Base-by-base conservation (phyloP, 1,139 yeast genomes). In the Pichia sp. region DNA sequence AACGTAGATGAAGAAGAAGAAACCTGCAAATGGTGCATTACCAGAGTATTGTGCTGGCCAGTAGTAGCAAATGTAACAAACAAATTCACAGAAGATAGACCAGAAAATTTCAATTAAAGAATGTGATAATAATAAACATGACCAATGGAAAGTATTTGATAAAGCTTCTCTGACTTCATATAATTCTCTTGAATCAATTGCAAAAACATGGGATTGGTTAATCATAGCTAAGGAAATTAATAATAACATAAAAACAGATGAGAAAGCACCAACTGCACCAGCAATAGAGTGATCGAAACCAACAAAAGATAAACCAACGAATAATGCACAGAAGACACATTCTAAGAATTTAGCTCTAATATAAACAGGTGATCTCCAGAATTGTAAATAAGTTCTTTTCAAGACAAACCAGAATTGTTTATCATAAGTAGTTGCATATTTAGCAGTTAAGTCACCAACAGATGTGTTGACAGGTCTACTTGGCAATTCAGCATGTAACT, bases 91-190 rank as follows among this genome's bases (percentile, higher is more conserved):
- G 33, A 80, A 60, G 19, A 82, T 57, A 49, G 80, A 75, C 68
- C 80, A 83, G 5, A 85, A 85, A 25, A 80, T 58, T 64, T 82
- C 87, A 54, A 72, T 71, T 44, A 81, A 49, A 52, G 73, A 72
- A 61, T 81, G 84, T 3, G 81, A 67, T 14, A 80, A 48, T 39
- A 82, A 67, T 64, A 83, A 66, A 42, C 79, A 67, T 11, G 83
- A 73, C 84, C 87, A 83, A 59, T 81, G 85, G 70, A 79, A 83
- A 55, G 85, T 81, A 60, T 81, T 81, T 11, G 86, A 80, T 55
- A 79, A 75, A 48, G 80, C 76, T 63, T 83, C 89, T 65, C 88
- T 74, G 18, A 79, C 81, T 67, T 82, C 87, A 60, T 65, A 82
- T 45, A 81, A 66, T 52, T 80, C 84, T 64, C 85, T 73, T 5